Conservation (phyloP, 345 rosid genomes). For the Pseudoturritis turrita region DNA sequence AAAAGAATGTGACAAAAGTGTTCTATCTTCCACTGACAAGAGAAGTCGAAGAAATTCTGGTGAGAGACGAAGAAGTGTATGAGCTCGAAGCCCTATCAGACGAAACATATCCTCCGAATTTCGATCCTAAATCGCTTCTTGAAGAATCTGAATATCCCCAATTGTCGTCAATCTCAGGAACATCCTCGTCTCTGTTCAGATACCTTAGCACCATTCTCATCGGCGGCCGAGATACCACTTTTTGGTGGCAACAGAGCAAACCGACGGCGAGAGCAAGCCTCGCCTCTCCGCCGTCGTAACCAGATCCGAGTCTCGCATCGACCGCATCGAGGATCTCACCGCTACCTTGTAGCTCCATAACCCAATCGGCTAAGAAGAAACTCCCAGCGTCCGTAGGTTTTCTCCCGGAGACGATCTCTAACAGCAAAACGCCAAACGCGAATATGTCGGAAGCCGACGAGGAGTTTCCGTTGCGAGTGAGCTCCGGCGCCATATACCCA, state of each 20-base stretch:
- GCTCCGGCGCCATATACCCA: constrained; percentile 36
- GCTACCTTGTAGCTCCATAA: constrained; percentile 16
- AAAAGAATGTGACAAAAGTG: not conserved
- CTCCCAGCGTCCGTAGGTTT: constrained; percentile 25
- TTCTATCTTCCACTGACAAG: constrained; percentile 39
- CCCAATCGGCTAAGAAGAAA: constrained; percentile 34
- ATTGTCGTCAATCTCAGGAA: constrained; percentile 26
- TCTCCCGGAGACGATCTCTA: constrained; percentile 33
- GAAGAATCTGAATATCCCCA: constrained; percentile 12
- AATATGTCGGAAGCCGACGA: constrained; percentile 30
- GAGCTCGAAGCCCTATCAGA: not conserved
- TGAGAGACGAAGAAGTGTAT: not conserved
- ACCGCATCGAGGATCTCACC: constrained; percentile 31
- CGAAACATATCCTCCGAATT: constrained; percentile 15
- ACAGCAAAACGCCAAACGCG: constrained; percentile 28
- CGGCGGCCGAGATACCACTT: constrained; percentile 40
- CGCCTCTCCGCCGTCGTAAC: constrained; percentile 35
- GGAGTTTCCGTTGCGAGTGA: constrained; percentile 22
- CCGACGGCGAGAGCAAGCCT: constrained; percentile 45
- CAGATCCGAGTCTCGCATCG: constrained; percentile 36
- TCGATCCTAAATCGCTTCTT: not conserved
- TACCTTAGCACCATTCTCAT: constrained; percentile 49
- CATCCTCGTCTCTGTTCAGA: constrained; percentile 42
- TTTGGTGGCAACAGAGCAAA: constrained; percentile 43
- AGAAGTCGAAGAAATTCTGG: constrained; percentile 31